These are phyloP conservation scores for Ogataea philodendri DNA, from an alignment of 805 yeast species.

Conservation along the genomic window DNA sequence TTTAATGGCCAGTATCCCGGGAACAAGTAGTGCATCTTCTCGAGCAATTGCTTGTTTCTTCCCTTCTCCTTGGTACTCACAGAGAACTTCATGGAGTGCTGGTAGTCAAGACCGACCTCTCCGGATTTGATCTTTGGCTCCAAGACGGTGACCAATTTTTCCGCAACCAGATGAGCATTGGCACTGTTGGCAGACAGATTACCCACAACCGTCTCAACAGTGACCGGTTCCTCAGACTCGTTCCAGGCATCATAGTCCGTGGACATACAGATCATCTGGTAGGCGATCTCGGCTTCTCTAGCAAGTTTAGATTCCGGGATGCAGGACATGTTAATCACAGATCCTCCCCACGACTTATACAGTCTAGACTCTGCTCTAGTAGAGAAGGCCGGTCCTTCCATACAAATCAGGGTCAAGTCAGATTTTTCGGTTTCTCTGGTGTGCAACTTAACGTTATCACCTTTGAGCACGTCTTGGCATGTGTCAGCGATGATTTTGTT, in stretches of 20 bases:
- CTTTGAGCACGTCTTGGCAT: constrained; percentile 52
- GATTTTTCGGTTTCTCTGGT: constrained; percentile 59
- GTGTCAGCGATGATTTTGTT: constrained; percentile 62
- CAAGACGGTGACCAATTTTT: constrained; percentile 61
- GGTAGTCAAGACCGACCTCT: constrained; percentile 65
- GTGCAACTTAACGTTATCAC: constrained; percentile 59
- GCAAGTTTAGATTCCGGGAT: constrained; percentile 98
- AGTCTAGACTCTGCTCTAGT: constrained; percentile 94
- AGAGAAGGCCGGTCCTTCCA: constrained; percentile 99
- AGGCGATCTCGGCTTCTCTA: constrained; percentile 93
- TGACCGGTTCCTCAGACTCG: constrained; percentile 90
- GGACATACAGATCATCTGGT: constrained; percentile 98
- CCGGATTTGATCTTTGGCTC: constrained; percentile 60
- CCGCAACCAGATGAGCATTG: constrained; percentile 80
- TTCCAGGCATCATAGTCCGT: constrained; percentile 99
- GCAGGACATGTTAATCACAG: constrained; percentile 95
- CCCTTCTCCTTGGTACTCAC: constrained; percentile 77
- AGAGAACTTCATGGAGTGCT: constrained; percentile 74
- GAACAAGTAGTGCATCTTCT: constrained; percentile 80
- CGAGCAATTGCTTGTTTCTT: constrained; percentile 66
- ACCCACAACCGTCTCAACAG: constrained; percentile 95
- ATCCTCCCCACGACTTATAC: constrained; percentile 86
- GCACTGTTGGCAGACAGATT: constrained; percentile 82
- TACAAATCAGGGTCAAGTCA: constrained; percentile 85
- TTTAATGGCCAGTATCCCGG: constrained; percentile 81